Percentiles rank a stretch among this genome's conserved stretches.
These are phyloP conservation scores for Phialophora chinensis DNA, from an alignment of 2,329 filamentous ascomycete genomes.

Conservation along the genomic window DNA sequence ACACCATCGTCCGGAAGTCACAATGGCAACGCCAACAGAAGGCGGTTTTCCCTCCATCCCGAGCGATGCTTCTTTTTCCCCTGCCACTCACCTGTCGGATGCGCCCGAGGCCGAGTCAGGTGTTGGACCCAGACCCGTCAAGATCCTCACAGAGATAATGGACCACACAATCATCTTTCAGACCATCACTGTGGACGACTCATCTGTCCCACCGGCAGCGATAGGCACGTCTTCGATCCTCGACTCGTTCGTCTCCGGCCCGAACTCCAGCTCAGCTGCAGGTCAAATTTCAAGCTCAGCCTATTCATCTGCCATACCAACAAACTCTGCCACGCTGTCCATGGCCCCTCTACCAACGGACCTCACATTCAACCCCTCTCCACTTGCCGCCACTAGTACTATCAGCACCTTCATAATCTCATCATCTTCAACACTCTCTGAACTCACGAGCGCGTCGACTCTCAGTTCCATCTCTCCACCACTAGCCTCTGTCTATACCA, in stretches of 20 bases:
- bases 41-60: neutral
- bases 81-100: neutral
- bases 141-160: neutral
- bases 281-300: neutral
- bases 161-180: neutral
- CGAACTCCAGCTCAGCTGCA: neutral
- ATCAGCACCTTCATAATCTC: neutral
- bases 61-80: neutral
- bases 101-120: neutral
- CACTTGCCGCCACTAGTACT: neutral
- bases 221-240: neutral
- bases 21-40: neutral
- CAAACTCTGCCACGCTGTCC: neutral
- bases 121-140: neutral
- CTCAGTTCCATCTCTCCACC: constrained; percentile 10
- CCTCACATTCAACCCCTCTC: neutral
- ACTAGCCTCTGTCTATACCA: constrained; percentile 12
- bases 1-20: neutral
- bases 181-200: neutral
- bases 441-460: constrained; percentile 1
- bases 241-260: neutral
- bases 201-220: neutral
- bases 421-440: neutral
- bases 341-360: neutral
- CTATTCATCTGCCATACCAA: neutral